Evolutionary conservation across 228 moss, liverwort and hornwort species (phyloP).

Genomic region (Sphagnum magellanicum): DNA sequence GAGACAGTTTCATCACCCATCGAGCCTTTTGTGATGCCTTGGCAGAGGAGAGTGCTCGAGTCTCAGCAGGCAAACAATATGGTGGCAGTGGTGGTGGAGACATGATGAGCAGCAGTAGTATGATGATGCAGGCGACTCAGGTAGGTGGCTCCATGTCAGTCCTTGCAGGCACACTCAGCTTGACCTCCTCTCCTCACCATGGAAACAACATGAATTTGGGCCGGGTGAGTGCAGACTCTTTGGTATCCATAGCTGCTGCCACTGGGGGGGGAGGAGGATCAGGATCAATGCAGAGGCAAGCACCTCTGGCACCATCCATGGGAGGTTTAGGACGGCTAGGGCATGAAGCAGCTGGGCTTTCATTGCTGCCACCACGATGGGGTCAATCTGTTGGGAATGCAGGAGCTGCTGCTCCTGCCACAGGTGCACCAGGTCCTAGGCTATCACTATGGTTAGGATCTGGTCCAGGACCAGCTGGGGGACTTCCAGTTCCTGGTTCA

Average conservation of each 20-base stretch:
- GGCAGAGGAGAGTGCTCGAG: slow-evolving; percentile 98
- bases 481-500: slow-evolving; percentile 49
- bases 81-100: slow-evolving; percentile 57
- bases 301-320: slow-evolving; percentile 53
- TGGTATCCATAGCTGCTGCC: slow-evolving; percentile 45
- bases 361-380: slow-evolving; percentile 69
- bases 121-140: too few relatives aligned
- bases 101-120: slow-evolving; percentile 63
- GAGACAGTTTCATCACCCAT: slow-evolving; percentile 99
- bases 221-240: slow-evolving; percentile 68
- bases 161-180: slow-evolving; percentile 40
- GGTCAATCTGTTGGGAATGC: slow-evolving; percentile 15
- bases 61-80: slow-evolving; percentile 82
- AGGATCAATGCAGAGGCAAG: background rate
- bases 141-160: slow-evolving; percentile 48
- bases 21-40: slow-evolving; percentile 97
- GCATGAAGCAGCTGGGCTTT: slow-evolving; percentile 40
- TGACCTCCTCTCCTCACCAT: slow-evolving; percentile 68
- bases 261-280: slow-evolving; percentile 46
- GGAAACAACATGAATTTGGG: slow-evolving; percentile 40
- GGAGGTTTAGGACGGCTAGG: slow-evolving; percentile 53
- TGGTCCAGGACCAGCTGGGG: slow-evolving; percentile 58
- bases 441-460: slow-evolving; percentile 90
- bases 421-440: slow-evolving; percentile 68
- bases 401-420: slow-evolving; percentile 12